Evolutionary conservation across 345 rosid genomes (phyloP).

Genomic region (Toxicodendron radicans): DNA sequence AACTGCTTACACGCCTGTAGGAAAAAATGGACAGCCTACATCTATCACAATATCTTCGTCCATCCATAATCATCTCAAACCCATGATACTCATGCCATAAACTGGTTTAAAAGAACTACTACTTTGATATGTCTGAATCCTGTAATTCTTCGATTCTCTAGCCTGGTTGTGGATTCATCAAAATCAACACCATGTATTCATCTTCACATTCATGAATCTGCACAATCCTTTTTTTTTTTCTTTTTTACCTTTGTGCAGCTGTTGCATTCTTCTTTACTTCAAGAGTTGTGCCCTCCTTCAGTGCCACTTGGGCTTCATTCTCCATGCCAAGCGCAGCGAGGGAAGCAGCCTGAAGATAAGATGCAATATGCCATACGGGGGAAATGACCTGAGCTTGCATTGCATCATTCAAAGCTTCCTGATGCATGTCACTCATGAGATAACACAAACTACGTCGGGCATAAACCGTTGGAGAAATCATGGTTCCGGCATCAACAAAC

Average conservation of each 20-base stretch:
- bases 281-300: constrained; percentile 70
- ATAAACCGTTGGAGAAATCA: constrained; percentile 81
- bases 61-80: constrained; percentile 16
- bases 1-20: constrained; percentile 5
- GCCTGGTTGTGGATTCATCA: constrained; percentile 12
- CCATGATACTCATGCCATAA: constrained; percentile 10
- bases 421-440: constrained; percentile 77
- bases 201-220: constrained; percentile 14
- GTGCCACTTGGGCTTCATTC: constrained; percentile 68
- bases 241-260: constrained; percentile 30
- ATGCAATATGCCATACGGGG: constrained; percentile 83
- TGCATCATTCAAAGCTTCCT: constrained; percentile 77
- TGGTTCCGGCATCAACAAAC: constrained; percentile 84
- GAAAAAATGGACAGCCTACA: constrained; percentile 17
- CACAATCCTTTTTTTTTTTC: not conserved
- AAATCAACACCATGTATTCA: not conserved
- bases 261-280: constrained; percentile 52
- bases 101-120: constrained; percentile 13
- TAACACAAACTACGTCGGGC: constrained; percentile 80
- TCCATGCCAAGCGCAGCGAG: constrained; percentile 62
- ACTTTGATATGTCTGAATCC: constrained; percentile 13
- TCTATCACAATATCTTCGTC: not conserved
- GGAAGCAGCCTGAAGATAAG: constrained; percentile 87
- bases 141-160: not conserved
- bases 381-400: constrained; percentile 88